Evolutionary conservation across 2,329 filamentous ascomycete species (phyloP), one percentile per base, ranked within the genome.

Genomic region (Colletotrichum scovillei): DNA sequence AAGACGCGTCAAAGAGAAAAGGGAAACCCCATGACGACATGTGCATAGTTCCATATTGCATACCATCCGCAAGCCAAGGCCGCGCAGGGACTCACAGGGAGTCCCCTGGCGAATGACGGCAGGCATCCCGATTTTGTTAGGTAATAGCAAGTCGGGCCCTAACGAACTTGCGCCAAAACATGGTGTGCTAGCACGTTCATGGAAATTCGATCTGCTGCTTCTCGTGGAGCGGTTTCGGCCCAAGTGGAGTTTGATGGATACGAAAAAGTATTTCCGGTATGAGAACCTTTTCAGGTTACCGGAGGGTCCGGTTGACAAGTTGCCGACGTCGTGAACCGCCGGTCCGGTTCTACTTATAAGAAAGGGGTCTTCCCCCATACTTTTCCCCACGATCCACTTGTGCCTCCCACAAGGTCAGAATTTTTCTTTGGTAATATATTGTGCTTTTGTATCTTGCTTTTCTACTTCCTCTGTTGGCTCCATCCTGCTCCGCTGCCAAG

Each of bases 201-300:
- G 69, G 69, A 63, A 72, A 72, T 63, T 52, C 52, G 65, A 72
- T 69, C 65, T 72, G 69, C 65, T 69, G 64, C 38, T 56, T 63
- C 38, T 63, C 57, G 14, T 70, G 66, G 53, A 70, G 67, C 63
- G 42, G 60, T 73, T 73, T 57, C 71, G 71, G 67, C 67, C 71
- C 71, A 65, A 73, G 67, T 70, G 71, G 71, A 53, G 60, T 57
- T 70, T 26, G 28, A 70, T 66, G 71, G 67, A 73, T 73, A 73
- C 71, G 60, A 66, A 49, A 49, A 60, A 38, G 67, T 56, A 70
- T 32, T 73, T 59, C 60, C 46, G 55, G 56, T 28, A 22, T 28
- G 66, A 60, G 26, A 65, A 32, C 12, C 26, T 32, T 52, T 70
- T 65, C 60, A 56, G 65, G 30, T 49, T 62, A 60, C 71, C 67